Conservation (phyloP, 352 stramenopile genomes). For the Globisporangium iwayamae region DNA sequence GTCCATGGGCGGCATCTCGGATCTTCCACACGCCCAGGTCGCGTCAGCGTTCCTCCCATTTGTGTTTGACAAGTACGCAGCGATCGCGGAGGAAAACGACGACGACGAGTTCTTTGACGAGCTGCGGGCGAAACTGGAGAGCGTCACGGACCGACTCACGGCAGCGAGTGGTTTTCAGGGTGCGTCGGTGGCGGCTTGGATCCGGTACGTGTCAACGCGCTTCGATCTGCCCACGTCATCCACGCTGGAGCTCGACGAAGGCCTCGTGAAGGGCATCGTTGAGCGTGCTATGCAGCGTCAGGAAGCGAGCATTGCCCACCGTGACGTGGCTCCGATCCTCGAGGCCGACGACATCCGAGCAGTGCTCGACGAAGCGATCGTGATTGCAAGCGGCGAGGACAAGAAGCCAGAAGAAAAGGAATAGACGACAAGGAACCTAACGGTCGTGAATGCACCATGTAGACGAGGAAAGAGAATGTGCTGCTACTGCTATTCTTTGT, state of each 20-base stretch:
- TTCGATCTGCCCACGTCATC: slow-evolving; percentile 55
- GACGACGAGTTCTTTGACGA: slow-evolving; percentile 69
- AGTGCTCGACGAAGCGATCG: slow-evolving; percentile 46
- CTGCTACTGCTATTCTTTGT: too few relatives aligned
- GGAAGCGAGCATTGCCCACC: slow-evolving; percentile 36
- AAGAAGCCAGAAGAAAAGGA: background rate
- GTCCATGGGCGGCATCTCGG: slow-evolving; percentile 63
- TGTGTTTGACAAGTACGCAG: slow-evolving; percentile 58
- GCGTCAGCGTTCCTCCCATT: slow-evolving; percentile 58
- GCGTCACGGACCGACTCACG: slow-evolving; percentile 43
- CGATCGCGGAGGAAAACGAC: slow-evolving; percentile 51
- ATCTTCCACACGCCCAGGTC: slow-evolving; percentile 59
- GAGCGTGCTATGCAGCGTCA: slow-evolving; percentile 50
- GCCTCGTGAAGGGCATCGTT: slow-evolving; percentile 45
- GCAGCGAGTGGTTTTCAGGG: slow-evolving; percentile 53
- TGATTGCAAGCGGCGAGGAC: slow-evolving; percentile 17
- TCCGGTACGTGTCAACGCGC: slow-evolving; percentile 54
- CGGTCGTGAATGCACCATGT: background rate
- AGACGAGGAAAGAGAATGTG: background rate
- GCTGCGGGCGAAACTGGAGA: slow-evolving; percentile 46
- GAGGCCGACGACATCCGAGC: slow-evolving; percentile 60
- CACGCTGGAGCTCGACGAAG: slow-evolving; percentile 56
- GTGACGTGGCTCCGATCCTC: slow-evolving; percentile 33
- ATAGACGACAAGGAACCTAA: background rate
- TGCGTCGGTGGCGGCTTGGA: slow-evolving; percentile 42